These are phyloP conservation scores for Astraeus odoratus DNA, from an alignment of 768 basidiomycete genomes.

Conservation along the genomic window DNA sequence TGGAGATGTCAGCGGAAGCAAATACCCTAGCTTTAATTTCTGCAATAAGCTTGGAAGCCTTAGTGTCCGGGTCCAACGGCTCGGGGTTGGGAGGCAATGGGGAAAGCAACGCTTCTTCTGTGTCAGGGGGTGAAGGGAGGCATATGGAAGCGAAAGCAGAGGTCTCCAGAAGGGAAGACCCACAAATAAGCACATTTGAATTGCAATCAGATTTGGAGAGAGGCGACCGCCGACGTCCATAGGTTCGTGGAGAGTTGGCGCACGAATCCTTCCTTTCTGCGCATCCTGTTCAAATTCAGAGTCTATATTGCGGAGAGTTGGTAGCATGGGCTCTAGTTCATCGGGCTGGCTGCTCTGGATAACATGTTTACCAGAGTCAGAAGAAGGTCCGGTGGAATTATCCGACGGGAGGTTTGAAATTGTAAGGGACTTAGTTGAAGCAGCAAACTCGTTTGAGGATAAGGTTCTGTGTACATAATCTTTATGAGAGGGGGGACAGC, in stretches of 20 bases:
- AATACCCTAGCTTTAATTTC: conserved; percentile 58
- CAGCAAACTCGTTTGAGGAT: background rate
- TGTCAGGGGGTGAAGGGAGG: conserved; percentile 20
- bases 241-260: no score
- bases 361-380: conserved; percentile 24
- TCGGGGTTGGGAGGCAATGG: conserved; percentile 26
- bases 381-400: conserved; percentile 7
- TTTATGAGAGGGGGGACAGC: no score
- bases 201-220: no score
- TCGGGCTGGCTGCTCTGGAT: conserved; percentile 65
- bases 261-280: no score
- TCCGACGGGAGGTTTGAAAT: no score
- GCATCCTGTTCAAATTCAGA: no score
- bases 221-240: no score
- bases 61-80: conserved; percentile 29
- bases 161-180: no score
- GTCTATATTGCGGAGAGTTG: conserved; percentile 19
- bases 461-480: no score
- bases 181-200: no score
- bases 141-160: conserved; percentile 7
- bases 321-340: conserved; percentile 46
- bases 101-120: conserved; percentile 8
- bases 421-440: conserved; percentile 4
- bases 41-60: conserved; percentile 53
- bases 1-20: conserved; percentile 36